Conservation (phyloP, 345 rosid genomes). For the Acer campestre region DNA sequence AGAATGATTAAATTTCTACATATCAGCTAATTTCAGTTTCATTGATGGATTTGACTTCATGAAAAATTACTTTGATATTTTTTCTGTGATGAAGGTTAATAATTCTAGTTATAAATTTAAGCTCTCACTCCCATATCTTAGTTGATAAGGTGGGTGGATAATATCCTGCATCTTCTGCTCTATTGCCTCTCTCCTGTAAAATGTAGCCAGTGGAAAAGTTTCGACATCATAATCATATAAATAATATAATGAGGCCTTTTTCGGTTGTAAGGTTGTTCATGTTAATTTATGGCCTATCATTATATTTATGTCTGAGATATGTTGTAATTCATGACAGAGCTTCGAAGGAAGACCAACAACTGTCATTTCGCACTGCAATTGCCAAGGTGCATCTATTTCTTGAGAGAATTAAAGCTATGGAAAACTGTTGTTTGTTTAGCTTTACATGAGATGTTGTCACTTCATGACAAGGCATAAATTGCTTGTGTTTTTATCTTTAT, state of each 20-base stretch:
- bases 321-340: slow-evolving; percentile 37
- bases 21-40: background rate
- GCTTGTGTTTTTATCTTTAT: slow-evolving; percentile 16
- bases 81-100: background rate
- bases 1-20: background rate
- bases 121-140: background rate
- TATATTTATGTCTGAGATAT: background rate
- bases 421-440: background rate
- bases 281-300: background rate
- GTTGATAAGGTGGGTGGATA: background rate
- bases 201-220: background rate
- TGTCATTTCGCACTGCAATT: slow-evolving; percentile 79
- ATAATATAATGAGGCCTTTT: background rate
- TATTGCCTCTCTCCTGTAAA: background rate
- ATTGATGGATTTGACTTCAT: background rate
- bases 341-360: slow-evolving; percentile 72
- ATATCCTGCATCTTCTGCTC: slow-evolving; percentile 2
- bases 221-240: background rate
- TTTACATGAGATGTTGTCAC: background rate
- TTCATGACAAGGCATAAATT: slow-evolving; percentile 11
- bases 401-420: background rate
- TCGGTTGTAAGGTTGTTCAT: background rate
- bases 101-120: background rate
- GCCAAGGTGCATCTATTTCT: slow-evolving; percentile 62
- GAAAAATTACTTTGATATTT: background rate